These are phyloP conservation scores for Lasiosphaeris hirsuta DNA, from an alignment of 495 filamentous ascomycete genomes.

Conservation along the genomic window DNA sequence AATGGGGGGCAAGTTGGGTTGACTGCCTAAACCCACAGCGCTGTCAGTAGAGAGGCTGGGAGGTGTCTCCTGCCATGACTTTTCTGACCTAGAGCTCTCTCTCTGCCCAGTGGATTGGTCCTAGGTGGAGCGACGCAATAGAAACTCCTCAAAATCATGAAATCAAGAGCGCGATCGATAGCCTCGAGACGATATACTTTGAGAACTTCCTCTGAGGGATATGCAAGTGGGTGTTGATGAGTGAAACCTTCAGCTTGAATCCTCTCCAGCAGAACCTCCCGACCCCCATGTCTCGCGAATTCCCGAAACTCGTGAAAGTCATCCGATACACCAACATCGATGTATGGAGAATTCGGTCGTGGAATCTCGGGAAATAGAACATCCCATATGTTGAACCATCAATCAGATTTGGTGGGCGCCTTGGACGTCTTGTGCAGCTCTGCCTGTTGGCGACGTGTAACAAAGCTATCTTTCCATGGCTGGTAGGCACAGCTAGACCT, in stretches of 20 bases:
- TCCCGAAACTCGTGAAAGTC: conserved; percentile 4
- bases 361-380: conserved; percentile 2
- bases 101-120: background rate
- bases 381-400: conserved; percentile 8
- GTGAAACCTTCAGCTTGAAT: background rate
- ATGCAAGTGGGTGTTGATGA: background rate
- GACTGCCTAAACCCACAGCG: background rate
- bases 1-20: too few species aligned
- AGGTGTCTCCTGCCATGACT: background rate
- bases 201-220: conserved; percentile 53
- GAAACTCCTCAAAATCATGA: background rate
- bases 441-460: conserved; percentile 2
- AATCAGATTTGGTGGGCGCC: background rate
- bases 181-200: conserved; percentile 57
- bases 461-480: background rate
- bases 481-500: background rate
- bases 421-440: conserved; percentile 10
- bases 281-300: conserved; percentile 2
- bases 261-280: background rate
- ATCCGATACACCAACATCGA: background rate
- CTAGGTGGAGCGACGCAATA: background rate
- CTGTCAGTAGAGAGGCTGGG: background rate
- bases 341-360: conserved; percentile 1
- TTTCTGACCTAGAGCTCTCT: background rate
- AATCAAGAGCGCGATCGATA: background rate